Evolutionary conservation across 1,284 basidiomycete genomes (phyloP).

Genomic region (Cyathus pygmaeus): DNA sequence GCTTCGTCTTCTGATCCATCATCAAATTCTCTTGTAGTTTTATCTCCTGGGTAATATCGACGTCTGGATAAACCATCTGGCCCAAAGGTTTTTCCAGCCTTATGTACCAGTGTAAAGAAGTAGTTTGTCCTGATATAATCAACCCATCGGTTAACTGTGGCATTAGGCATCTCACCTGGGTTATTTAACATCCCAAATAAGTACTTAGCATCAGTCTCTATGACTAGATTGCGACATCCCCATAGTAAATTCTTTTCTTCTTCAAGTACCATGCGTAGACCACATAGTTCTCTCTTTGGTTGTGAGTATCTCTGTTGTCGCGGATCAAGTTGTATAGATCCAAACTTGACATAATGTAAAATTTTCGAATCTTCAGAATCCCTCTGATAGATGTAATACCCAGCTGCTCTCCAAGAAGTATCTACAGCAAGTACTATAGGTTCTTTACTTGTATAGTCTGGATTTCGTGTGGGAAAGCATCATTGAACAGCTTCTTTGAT

Average conservation of each 20-base stretch:
- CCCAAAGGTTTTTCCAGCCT: neutral
- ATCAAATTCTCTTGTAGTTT: neutral
- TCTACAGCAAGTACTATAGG: slow-evolving; percentile 41
- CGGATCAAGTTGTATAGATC: slow-evolving; percentile 47
- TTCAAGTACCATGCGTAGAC: neutral
- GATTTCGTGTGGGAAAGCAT: slow-evolving; percentile 34
- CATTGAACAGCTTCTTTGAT: slow-evolving; percentile 34
- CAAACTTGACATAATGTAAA: slow-evolving; percentile 30
- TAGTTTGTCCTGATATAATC: neutral
- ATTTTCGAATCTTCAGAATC: slow-evolving; percentile 21
- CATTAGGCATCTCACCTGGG: slow-evolving; percentile 24
- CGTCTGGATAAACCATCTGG: neutral
- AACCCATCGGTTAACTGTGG: slow-evolving; percentile 53
- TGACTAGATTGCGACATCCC: neutral
- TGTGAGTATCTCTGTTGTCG: slow-evolving; percentile 26
- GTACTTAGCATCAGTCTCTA: neutral
- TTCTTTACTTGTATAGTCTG: slow-evolving; percentile 31
- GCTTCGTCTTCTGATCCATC: neutral
- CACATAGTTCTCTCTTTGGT: neutral
- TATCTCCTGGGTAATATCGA: neutral
- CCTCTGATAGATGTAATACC: slow-evolving; percentile 22
- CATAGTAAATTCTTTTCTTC: neutral
- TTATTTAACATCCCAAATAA: neutral
- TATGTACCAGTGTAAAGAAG: neutral
- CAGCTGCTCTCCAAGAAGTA: slow-evolving; percentile 14